phyloP scores from a whole-genome alignment of 2,329 filamentous ascomycete genomes.

The Dothiorella sarmentorum region DNA sequence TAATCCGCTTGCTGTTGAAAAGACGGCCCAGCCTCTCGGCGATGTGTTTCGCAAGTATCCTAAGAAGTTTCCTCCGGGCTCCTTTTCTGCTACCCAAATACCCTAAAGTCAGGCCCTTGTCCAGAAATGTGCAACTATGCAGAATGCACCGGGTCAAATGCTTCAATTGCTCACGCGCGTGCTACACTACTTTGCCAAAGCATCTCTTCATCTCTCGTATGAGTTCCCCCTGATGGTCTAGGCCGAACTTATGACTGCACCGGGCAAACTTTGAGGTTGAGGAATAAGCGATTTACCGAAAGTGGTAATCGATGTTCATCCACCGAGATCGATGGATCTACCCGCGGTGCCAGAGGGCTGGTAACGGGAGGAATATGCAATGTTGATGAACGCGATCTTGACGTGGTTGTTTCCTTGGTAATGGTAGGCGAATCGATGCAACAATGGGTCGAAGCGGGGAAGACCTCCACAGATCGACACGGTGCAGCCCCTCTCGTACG shows the following conservation, averaged over 20 bases:
- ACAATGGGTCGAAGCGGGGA: slow-evolving; percentile 8
- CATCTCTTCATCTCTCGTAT: not conserved
- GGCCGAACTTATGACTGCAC: not conserved
- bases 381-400: not conserved
- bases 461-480: slow-evolving; percentile 14
- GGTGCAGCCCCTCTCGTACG: slow-evolving; percentile 5
- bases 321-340: not conserved
- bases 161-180: too few species aligned
- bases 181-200: too few species aligned
- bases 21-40: too few species aligned
- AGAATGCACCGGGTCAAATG: too few species aligned
- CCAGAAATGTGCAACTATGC: too few species aligned
- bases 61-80: too few species aligned
- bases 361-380: not conserved
- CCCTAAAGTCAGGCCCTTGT: too few species aligned
- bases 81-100: too few species aligned
- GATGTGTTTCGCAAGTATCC: too few species aligned
- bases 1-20: too few species aligned
- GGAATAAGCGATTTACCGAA: not conserved
- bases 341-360: not conserved
- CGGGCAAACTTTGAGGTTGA: slow-evolving; percentile 7
- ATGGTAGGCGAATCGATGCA: not conserved
- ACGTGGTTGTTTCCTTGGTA: not conserved
- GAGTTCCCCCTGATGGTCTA: not conserved
- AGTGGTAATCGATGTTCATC: not conserved